phyloP scores from a whole-genome alignment of 768 basidiomycete species.

The Amanita rubescens region DNA sequence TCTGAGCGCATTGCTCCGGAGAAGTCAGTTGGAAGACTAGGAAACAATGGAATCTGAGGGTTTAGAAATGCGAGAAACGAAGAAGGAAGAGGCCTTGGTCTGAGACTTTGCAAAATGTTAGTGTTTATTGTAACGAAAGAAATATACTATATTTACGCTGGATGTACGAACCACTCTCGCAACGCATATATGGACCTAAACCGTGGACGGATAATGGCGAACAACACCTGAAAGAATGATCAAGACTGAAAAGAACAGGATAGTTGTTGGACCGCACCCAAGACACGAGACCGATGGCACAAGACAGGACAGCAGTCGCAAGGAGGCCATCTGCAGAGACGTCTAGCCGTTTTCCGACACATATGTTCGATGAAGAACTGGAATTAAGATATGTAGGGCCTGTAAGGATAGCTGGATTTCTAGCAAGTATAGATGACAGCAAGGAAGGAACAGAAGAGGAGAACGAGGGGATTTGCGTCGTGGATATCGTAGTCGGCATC shows the following conservation, averaged over 20 bases:
- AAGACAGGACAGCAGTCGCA: constrained; percentile 49
- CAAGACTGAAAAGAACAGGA: neutral
- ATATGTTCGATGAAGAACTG: constrained; percentile 31
- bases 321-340: constrained; percentile 54
- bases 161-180: constrained; percentile 72
- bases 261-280: constrained; percentile 42
- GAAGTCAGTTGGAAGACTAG: constrained; percentile 47
- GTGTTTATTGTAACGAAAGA: neutral
- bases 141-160: constrained; percentile 43
- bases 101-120: constrained; percentile 34
- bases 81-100: constrained; percentile 53
- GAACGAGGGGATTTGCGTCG: neutral
- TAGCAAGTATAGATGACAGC: neutral
- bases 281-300: constrained; percentile 50
- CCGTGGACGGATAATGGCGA: constrained; percentile 61
- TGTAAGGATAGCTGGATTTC: constrained; percentile 5
- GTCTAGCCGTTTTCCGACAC: constrained; percentile 62
- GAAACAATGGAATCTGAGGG: constrained; percentile 62
- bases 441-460: neutral
- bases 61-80: constrained; percentile 62
- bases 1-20: constrained; percentile 45
- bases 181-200: constrained; percentile 66
- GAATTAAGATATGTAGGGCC: constrained; percentile 1
- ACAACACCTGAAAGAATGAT: constrained; percentile 39
- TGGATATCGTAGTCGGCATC: constrained; percentile 13